Evolutionary conservation across 345 rosid species (phyloP), one percentile per base, ranked within the genome.

Genomic region (Firmiana major): DNA sequence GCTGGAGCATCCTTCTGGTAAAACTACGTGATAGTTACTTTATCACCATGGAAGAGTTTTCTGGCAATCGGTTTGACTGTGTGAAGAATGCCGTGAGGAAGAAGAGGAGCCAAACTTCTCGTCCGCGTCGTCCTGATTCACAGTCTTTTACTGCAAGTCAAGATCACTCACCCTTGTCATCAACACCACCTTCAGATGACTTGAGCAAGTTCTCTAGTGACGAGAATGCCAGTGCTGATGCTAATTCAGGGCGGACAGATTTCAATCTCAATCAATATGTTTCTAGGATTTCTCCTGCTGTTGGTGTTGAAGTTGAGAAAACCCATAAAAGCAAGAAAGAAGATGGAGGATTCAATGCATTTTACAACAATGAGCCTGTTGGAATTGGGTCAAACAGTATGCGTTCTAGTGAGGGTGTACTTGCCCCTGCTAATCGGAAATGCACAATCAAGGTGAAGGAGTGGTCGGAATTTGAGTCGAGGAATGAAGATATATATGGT

Each of bases 401-500:
- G 73, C 89, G 84, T 31, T 88, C 88, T 3, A 89, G 90, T 71
- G 92, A 95, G 85, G 99, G 94, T 81, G 83, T 78, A n/a, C 94
- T 92, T 78, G 89, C 97, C 75, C 96, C 99, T 77, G 90, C 85
- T 8, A 88, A 85, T 78, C 82, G 90, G 92, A 92, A 86, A 82
- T 79, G 77, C 64, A 64, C 80, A 2, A 80, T 80, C 83, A 86
- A 77, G 34, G 65, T 54, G 48, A 81, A 78, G 45, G 82, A 78
- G 45, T 73, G 42, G 57, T 69, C 38, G 9, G 83, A 81, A 26
- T 42, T 24, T 38, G 84, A 78, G 43, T 75, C 73, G 4, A 63
- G 79, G 81, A 79, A 40, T 72, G 51, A 42, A 24, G 76, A 73
- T 55, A 8, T 51, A 45, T 76, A 75, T 78, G 46, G 75, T 74